Conservation (phyloP, 495 filamentous ascomycete genomes). For the Penicillium atrosanguineum region DNA sequence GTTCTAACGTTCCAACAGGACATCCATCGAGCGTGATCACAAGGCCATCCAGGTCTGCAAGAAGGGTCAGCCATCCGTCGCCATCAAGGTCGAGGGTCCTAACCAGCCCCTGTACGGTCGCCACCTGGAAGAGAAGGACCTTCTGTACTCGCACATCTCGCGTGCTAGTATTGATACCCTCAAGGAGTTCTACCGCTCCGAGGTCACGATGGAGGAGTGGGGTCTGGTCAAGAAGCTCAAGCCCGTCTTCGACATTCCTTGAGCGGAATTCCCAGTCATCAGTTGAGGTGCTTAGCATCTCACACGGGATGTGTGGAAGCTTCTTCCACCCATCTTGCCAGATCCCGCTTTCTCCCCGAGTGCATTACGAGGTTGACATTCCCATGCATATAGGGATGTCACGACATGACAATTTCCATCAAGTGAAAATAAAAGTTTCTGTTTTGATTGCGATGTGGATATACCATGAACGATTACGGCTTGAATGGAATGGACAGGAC, state of each 20-base stretch:
- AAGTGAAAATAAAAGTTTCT: conserved; percentile 23
- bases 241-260: conserved; percentile 87
- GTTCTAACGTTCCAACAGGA: conserved; percentile 45
- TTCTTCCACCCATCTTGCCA: neutral
- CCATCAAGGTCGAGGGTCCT: conserved; percentile 93
- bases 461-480: conserved; percentile 34
- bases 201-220: conserved; percentile 95
- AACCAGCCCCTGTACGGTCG: conserved; percentile 96
- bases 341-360: neutral
- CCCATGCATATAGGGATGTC: conserved; percentile 2
- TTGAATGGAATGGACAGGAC: conserved; percentile 21
- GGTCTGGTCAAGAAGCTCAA: conserved; percentile 88
- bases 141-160: conserved; percentile 82
- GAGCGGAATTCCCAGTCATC: conserved; percentile 15
- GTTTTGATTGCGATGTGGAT: conserved; percentile 26
- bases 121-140: conserved; percentile 91
- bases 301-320: neutral
- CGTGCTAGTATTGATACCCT: conserved; percentile 87
- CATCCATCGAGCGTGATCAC: conserved; percentile 95
- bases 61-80: conserved; percentile 93
- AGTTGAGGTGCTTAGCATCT: neutral
- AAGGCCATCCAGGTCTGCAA: conserved; percentile 89
- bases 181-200: conserved; percentile 91
- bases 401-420: conserved; percentile 19
- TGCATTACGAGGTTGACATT: neutral